A percentile compares a stretch with the other conserved stretches of the same genome.
Conservation (phyloP, 169 alveolate genomes). For the Cryptosporidium sp. region DNA sequence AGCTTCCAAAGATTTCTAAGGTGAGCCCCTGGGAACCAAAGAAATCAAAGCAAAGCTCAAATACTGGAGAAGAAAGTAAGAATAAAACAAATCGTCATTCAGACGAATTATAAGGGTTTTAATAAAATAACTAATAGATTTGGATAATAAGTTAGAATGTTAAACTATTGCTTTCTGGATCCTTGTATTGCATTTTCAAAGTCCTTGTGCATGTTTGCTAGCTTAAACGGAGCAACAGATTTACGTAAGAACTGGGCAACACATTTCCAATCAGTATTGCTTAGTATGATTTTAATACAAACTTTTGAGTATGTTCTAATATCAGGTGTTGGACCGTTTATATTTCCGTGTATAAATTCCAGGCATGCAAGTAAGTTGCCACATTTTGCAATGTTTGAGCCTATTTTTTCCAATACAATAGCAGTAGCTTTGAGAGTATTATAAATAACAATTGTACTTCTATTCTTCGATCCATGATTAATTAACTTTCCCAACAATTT, state of each 20-base stretch:
- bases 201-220: conserved; percentile 39
- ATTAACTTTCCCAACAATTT: conserved; percentile 57
- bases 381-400: conserved; percentile 48
- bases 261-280: conserved; percentile 56
- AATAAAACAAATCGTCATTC: not conserved
- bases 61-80: not conserved
- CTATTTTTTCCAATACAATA: conserved; percentile 51
- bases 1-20: conserved; percentile 37
- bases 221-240: conserved; percentile 66
- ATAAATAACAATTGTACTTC: conserved; percentile 52
- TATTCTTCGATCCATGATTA: conserved; percentile 33
- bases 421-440: conserved; percentile 51
- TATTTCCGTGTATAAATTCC: conserved; percentile 65
- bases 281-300: conserved; percentile 27
- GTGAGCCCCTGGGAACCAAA: conserved; percentile 37
- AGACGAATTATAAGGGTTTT: conserved; percentile 36
- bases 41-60: not conserved
- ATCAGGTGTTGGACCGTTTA: conserved; percentile 68
- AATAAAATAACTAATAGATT: conserved; percentile 1
- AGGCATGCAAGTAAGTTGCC: conserved; percentile 39
- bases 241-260: conserved; percentile 13
- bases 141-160: not conserved
- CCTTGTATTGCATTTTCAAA: conserved; percentile 34
- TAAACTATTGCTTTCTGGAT: not conserved
- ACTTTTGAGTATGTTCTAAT: conserved; percentile 52